phyloP scores from a whole-genome alignment of 2,329 filamentous ascomycete genomes.

The Tolypocladium album region DNA sequence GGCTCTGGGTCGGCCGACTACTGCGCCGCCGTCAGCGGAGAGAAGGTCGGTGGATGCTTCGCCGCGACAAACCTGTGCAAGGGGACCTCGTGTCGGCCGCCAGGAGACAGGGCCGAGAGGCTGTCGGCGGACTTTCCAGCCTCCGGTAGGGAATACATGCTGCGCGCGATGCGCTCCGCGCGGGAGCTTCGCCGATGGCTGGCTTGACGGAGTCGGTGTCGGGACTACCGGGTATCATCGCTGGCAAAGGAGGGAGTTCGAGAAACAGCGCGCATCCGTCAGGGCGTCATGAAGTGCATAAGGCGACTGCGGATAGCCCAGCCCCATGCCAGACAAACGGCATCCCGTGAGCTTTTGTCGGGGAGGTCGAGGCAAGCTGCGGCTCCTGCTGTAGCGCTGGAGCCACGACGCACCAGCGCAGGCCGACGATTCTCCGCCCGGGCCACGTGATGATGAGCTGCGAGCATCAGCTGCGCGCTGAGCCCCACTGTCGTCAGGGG shows the following conservation, averaged over 20 bases:
- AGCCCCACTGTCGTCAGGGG: background rate
- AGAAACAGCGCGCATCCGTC: background rate
- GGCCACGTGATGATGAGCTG: conserved; percentile 11
- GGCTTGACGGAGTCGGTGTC: conserved; percentile 18
- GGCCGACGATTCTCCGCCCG: conserved; percentile 8
- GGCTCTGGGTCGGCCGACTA: conserved; percentile 32
- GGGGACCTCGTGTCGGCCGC: conserved; percentile 42
- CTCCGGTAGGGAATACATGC: conserved; percentile 49
- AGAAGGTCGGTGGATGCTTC: background rate
- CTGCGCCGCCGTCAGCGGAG: conserved; percentile 15
- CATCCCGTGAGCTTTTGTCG: background rate
- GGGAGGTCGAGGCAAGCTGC: background rate
- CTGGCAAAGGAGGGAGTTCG: conserved; percentile 12
- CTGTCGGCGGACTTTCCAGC: conserved; percentile 58
- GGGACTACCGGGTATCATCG: conserved; percentile 40
- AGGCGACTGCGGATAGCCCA: background rate
- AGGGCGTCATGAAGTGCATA: background rate
- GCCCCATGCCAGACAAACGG: background rate
- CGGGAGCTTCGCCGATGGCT: conserved; percentile 16
- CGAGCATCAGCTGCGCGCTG: background rate
- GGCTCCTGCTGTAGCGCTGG: conserved; percentile 3
- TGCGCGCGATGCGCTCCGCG: conserved; percentile 10
- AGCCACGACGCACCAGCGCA: conserved; percentile 10
- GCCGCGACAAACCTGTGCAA: conserved; percentile 41
- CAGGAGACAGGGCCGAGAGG: conserved; percentile 41